Evolutionary conservation across 768 basidiomycete species (phyloP).

Genomic region (Podaxis pistillaris): DNA sequence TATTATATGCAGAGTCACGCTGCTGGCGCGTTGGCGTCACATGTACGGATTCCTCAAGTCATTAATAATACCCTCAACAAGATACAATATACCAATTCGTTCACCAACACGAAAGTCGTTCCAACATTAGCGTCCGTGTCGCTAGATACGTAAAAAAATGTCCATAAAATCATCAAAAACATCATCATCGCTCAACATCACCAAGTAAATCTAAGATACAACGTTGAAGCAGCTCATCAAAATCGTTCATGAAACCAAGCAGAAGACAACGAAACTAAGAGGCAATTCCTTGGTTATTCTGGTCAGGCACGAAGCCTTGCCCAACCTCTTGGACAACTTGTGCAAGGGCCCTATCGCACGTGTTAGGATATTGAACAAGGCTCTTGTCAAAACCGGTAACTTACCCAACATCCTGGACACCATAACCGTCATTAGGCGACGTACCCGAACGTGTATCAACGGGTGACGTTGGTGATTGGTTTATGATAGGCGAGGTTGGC

Average conservation of each 20-base stretch:
- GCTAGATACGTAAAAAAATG: neutral
- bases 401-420: conserved; percentile 38
- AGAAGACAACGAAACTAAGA: conserved; percentile 6
- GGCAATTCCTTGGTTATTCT: neutral
- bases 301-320: conserved; percentile 2
- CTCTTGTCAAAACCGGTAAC: conserved; percentile 12
- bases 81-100: too few species aligned
- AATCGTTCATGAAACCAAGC: neutral
- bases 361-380: neutral
- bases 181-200: neutral
- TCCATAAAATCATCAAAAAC: neutral
- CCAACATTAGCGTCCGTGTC: neutral
- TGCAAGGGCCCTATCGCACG: neutral
- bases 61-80: neutral
- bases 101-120: neutral
- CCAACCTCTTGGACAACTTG: neutral
- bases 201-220: conserved; percentile 1
- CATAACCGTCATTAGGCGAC: conserved; percentile 71
- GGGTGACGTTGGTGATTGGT: conserved; percentile 30
- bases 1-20: neutral
- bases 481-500: conserved; percentile 26
- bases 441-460: conserved; percentile 37
- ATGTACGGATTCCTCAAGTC: neutral
- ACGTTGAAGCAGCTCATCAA: neutral
- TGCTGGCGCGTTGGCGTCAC: conserved; percentile 1